phyloP scores from a whole-genome alignment of 345 rosid species.

The Lepidium sativum region DNA sequence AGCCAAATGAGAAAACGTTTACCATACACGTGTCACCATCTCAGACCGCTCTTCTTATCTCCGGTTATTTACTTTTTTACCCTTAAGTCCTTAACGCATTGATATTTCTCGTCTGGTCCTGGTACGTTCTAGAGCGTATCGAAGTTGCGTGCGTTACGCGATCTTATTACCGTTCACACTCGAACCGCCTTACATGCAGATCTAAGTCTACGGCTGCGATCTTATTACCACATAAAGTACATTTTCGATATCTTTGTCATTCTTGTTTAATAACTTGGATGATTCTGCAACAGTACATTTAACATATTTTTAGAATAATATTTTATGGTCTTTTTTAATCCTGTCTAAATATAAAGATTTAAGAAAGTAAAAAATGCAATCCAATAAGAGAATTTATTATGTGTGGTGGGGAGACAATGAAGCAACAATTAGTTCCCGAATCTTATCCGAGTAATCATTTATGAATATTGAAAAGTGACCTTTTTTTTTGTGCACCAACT shows the following conservation, averaged over 20 bases:
- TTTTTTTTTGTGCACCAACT: neutral
- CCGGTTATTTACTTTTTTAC: neutral
- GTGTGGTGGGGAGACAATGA: neutral
- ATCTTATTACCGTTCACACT: conserved; percentile 6
- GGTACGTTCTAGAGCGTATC: conserved; percentile 6
- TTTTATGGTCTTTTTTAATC: neutral
- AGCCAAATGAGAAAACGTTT: neutral
- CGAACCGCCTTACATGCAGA: neutral
- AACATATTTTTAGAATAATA: neutral
- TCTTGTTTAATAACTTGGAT: neutral
- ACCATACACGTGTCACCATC: conserved; percentile 54
- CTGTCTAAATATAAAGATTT: neutral
- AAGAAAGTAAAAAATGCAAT: no score
- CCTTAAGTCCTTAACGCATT: neutral
- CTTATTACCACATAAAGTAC: neutral
- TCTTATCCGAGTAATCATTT: neutral
- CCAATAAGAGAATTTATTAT: neutral
- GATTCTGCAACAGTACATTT: neutral
- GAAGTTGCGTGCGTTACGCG: neutral
- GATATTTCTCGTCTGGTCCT: conserved; percentile 9
- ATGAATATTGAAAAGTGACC: neutral
- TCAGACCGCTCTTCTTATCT: conserved; percentile 22
- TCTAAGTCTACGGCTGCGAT: conserved; percentile 10
- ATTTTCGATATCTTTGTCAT: neutral
- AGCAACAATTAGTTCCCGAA: neutral